Conservation (phyloP, 2,329 filamentous ascomycete genomes). For the Diaporthe australafricana region DNA sequence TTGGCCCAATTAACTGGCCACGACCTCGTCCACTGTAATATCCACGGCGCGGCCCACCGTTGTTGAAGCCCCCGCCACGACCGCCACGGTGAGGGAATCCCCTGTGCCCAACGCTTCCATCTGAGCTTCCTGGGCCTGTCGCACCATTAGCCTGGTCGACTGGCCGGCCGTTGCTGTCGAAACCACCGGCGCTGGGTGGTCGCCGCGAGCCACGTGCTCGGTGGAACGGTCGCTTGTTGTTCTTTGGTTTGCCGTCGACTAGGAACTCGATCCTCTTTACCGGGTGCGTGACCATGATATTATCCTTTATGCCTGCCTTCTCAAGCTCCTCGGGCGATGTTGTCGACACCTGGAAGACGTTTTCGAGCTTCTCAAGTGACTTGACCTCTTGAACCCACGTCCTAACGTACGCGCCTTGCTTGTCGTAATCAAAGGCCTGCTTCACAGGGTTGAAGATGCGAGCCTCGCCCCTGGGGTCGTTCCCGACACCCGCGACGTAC, state of each 20-base stretch:
- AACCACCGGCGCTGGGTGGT: constrained; percentile 34
- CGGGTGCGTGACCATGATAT: constrained; percentile 76
- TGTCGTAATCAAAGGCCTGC: constrained; percentile 82
- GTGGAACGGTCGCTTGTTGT: constrained; percentile 47
- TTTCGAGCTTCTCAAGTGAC: constrained; percentile 61
- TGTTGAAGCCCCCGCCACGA: constrained; percentile 12
- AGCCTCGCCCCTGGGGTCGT: constrained; percentile 77
- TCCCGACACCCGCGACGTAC: constrained; percentile 83
- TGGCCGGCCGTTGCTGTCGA: background rate
- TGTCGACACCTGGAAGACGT: constrained; percentile 79
- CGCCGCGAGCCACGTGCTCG: constrained; percentile 41
- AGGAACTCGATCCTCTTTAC: constrained; percentile 74
- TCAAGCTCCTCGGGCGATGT: constrained; percentile 69
- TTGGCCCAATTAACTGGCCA: constrained; percentile 9
- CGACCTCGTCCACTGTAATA: constrained; percentile 27
- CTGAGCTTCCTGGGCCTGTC: background rate
- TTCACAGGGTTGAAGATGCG: constrained; percentile 87
- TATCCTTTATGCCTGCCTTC: constrained; percentile 64
- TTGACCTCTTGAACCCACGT: constrained; percentile 78
- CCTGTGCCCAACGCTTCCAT: background rate
- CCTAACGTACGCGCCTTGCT: constrained; percentile 75
- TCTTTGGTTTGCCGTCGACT: constrained; percentile 62
- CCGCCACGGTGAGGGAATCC: constrained; percentile 22
- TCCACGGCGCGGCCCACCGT: constrained; percentile 24
- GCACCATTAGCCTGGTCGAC: background rate